These are phyloP conservation scores for Blastomyces gilchristii DNA, from an alignment of 2,329 filamentous ascomycete genomes.

Conservation along the genomic window DNA sequence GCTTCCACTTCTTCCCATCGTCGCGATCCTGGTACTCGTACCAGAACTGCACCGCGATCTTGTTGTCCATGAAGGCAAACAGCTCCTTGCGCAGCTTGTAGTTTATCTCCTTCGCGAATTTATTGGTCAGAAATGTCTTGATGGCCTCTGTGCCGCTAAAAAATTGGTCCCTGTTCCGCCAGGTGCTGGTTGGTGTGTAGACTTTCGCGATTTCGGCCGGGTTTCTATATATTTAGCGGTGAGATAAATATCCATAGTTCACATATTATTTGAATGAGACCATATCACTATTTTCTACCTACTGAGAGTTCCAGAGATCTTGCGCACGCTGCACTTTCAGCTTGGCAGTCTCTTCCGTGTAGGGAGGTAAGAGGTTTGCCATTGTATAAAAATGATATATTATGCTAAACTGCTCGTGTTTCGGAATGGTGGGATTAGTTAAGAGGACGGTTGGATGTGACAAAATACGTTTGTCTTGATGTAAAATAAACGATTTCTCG, in stretches of 20 bases:
- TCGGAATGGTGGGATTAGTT: background rate
- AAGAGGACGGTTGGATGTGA: background rate
- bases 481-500: background rate
- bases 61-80: conserved; percentile 64
- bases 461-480: background rate
- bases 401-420: background rate
- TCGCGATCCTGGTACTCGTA: conserved; percentile 64
- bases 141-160: conserved; percentile 59
- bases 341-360: conserved; percentile 60
- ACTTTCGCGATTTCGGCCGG: conserved; percentile 56
- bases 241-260: background rate
- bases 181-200: conserved; percentile 67
- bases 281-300: conserved; percentile 18
- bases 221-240: conserved; percentile 40
- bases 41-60: conserved; percentile 85
- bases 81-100: conserved; percentile 75
- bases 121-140: conserved; percentile 55
- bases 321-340: conserved; percentile 77
- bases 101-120: conserved; percentile 62
- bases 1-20: conserved; percentile 62
- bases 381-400: background rate
- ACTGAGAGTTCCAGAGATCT: conserved; percentile 72
- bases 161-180: conserved; percentile 68
- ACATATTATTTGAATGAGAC: background rate
- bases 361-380: conserved; percentile 50